These are phyloP conservation scores for Pinus albicaulis DNA, from an alignment of 75 land plant species.

Conservation along the genomic window DNA sequence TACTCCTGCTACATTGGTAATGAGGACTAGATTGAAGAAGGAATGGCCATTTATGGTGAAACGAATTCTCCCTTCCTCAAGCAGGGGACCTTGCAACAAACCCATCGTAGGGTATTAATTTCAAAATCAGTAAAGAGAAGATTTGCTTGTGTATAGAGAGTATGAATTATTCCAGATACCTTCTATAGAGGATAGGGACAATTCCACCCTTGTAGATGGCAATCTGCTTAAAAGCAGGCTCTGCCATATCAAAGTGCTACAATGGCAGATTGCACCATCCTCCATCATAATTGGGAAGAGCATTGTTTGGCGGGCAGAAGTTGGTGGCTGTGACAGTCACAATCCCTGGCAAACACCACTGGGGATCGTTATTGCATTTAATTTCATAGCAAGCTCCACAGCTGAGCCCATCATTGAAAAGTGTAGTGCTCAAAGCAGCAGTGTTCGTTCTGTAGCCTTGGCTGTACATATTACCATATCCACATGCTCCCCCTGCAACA, in stretches of 20 bases:
- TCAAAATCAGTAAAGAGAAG: not conserved
- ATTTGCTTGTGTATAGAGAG: not conserved
- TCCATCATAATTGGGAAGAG: conserved; percentile 9
- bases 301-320: conserved; percentile 17
- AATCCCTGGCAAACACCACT: conserved; percentile 4
- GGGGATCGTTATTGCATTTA: conserved; percentile 10
- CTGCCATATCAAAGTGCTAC: conserved; percentile 16
- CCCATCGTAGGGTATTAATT: not conserved
- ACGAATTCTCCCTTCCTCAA: not conserved
- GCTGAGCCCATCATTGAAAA: conserved; percentile 14
- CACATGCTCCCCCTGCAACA: conserved; percentile 22
- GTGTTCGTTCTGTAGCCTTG: conserved; percentile 9
- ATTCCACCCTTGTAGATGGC: conserved; percentile 12
- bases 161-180: not conserved
- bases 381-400: conserved; percentile 32
- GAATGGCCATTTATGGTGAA: not conserved
- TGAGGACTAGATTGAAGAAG: not conserved
- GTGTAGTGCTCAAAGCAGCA: conserved; percentile 21
- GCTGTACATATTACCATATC: conserved; percentile 23
- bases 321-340: conserved; percentile 17
- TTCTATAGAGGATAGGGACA: conserved; percentile 10
- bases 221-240: conserved; percentile 2
- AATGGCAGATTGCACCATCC: conserved; percentile 22
- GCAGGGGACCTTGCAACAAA: not conserved
- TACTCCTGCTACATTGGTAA: not conserved